phyloP scores from a whole-genome alignment of 306 rosid genomes.

The Vigna reflexopilosa region DNA sequence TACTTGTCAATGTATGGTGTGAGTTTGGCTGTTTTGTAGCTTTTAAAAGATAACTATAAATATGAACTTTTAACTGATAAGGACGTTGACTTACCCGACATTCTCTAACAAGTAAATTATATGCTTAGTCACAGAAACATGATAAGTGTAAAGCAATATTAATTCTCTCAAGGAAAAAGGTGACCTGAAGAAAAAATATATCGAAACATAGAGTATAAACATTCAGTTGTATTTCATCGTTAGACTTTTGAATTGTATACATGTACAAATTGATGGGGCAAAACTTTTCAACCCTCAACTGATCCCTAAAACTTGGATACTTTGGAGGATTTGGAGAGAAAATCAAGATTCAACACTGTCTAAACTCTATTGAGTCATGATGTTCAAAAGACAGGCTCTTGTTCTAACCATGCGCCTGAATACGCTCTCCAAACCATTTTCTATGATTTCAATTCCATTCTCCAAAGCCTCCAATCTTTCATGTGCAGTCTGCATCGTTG shows the following conservation, averaged over 20 bases:
- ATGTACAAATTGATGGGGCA: slow-evolving; percentile 34
- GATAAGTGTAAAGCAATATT: neutral
- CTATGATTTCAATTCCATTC: slow-evolving; percentile 55
- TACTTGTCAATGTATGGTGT: no score
- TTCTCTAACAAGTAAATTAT: neutral
- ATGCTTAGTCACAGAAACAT: neutral
- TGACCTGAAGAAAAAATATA: neutral
- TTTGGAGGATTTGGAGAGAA: no score
- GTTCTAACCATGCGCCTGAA: slow-evolving; percentile 65
- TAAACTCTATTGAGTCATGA: slow-evolving; percentile 50
- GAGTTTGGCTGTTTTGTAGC: no score
- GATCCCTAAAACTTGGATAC: slow-evolving; percentile 4
- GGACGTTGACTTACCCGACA: no score
- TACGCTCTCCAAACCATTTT: slow-evolving; percentile 57
- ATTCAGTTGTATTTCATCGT: neutral
- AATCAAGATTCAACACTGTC: slow-evolving; percentile 23
- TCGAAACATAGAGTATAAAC: neutral
- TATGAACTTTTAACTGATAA: no score
- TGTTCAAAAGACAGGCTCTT: slow-evolving; percentile 68
- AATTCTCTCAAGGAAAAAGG: neutral
- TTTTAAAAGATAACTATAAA: no score
- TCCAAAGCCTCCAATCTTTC: slow-evolving; percentile 58
- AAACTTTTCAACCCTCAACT: slow-evolving; percentile 25
- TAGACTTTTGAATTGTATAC: slow-evolving; percentile 8
- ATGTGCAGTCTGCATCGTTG: slow-evolving; percentile 46